Conservation (phyloP, 2,329 filamentous ascomycete genomes). For the Colletotrichum neosansevieriae region DNA sequence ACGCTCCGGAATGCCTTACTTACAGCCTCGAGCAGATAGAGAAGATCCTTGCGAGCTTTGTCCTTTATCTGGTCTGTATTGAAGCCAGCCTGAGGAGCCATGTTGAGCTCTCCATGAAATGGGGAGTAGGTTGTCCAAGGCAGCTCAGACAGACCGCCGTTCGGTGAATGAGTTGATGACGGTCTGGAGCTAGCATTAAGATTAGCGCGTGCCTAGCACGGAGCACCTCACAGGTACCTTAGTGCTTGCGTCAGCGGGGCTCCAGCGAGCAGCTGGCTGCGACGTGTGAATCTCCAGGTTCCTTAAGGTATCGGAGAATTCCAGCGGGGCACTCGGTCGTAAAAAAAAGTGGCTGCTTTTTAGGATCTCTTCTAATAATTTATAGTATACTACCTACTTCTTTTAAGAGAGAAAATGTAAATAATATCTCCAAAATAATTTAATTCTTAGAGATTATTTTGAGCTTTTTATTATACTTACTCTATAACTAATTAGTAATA, state of each 20-base stretch:
- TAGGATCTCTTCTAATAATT: too few species aligned
- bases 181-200: constrained; percentile 9
- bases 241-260: constrained; percentile 37
- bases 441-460: too few species aligned
- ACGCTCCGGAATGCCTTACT: constrained; percentile 57
- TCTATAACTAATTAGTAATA: too few species aligned
- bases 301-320: constrained; percentile 16
- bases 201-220: constrained; percentile 27
- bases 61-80: constrained; percentile 81
- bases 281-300: neutral
- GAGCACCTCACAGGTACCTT: constrained; percentile 18
- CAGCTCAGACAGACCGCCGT: constrained; percentile 34
- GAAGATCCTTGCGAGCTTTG: constrained; percentile 87
- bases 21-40: constrained; percentile 95
- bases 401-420: too few species aligned
- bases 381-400: too few species aligned
- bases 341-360: too few species aligned
- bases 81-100: constrained; percentile 79
- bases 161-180: constrained; percentile 12
- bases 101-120: constrained; percentile 66
- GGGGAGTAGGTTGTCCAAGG: constrained; percentile 11
- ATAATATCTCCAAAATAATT: too few species aligned
- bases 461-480: too few species aligned
- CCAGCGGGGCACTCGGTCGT: constrained; percentile 25
- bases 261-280: constrained; percentile 2